Conservation (phyloP, 140 eudicot species). For the Flaveria floridana region DNA sequence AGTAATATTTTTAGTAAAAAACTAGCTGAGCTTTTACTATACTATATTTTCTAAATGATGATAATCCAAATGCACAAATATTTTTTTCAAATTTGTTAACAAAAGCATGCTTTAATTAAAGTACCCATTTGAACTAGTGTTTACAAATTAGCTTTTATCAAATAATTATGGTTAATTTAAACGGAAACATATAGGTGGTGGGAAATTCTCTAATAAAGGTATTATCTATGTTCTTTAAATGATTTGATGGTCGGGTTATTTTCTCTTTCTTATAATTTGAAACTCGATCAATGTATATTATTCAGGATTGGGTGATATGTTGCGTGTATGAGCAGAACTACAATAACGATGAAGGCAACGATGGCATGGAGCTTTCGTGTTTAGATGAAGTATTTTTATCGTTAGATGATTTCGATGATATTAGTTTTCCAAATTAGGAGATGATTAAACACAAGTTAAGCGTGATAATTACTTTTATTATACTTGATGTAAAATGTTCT, state of each 20-base stretch:
- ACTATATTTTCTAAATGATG: not conserved
- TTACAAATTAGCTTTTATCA: not conserved
- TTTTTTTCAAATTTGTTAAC: too few species aligned
- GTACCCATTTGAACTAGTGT: not conserved
- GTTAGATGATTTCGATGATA: conserved; percentile 71
- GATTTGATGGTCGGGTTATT: not conserved
- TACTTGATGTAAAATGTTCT: conserved; percentile 19
- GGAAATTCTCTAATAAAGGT: not conserved
- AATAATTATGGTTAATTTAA: not conserved
- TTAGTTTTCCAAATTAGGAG: conserved; percentile 62
- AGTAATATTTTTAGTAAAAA: not conserved
- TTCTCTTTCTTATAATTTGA: not conserved
- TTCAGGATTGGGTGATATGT: conserved; percentile 95
- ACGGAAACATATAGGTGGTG: not conserved
- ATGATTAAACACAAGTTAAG: not conserved
- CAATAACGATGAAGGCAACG: conserved; percentile 48
- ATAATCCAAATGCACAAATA: not conserved
- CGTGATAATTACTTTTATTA: not conserved
- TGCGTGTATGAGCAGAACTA: conserved; percentile 66
- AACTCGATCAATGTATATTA: not conserved
- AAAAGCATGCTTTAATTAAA: too few species aligned
- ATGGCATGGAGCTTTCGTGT: conserved; percentile 78
- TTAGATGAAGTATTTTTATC: conserved; percentile 92
- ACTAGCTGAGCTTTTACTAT: not conserved
- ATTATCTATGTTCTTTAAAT: not conserved